Evolutionary conservation across 2,329 filamentous ascomycete species (phyloP), one percentile per base, ranked within the genome.

Genomic region (Trichoderma citrinoviride): DNA sequence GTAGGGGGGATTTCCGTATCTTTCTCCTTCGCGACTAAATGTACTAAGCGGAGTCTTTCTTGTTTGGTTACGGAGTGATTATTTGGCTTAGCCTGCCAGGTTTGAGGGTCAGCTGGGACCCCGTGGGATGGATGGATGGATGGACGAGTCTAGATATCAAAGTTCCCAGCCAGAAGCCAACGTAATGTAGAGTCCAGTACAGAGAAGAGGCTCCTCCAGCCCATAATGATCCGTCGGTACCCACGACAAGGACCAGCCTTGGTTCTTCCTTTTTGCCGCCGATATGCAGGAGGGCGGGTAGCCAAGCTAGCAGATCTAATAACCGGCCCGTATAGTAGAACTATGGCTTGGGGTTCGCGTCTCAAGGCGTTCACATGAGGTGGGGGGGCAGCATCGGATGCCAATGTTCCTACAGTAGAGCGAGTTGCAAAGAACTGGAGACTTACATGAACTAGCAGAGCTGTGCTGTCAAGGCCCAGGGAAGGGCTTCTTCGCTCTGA

Each of bases 251-350:
- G 33, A 37, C 33, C 33, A 37, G 33, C 33, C 33, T 37, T 37
- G 33, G 14, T 37, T 37, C n/a, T 27, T 44, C 50, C 25, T 62
- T 33, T 19, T 61, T 61, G 60, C 60, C 60, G 60, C 60, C 60
- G 53, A 54, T 62, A 62, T 62, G 60, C 60, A 62, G 33, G 49
- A 62, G 49, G 60, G 60, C 60, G 60, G 60, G 60, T 46, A 54
- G 60, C 33, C 33, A 27, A 53, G 46, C 60, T 62, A 61, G 55
- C 27, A 58, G 47, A 61, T 61, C 58, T 61, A 61, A 29, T 29
- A 29, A 53, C 58, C 58, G 58, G 58, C 37, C 58, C 58, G 58
- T 50, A 61, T 53, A 40, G 33, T 14, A 14, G 33, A 14, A 10
- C 33, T n/a, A 29, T 52, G 21, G 49, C 57, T 52, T 44, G 33